Evolutionary conservation across 352 stramenopile species (phyloP), one percentile per base, ranked within the genome.

Genomic region (Globisporangium radiosum): DNA sequence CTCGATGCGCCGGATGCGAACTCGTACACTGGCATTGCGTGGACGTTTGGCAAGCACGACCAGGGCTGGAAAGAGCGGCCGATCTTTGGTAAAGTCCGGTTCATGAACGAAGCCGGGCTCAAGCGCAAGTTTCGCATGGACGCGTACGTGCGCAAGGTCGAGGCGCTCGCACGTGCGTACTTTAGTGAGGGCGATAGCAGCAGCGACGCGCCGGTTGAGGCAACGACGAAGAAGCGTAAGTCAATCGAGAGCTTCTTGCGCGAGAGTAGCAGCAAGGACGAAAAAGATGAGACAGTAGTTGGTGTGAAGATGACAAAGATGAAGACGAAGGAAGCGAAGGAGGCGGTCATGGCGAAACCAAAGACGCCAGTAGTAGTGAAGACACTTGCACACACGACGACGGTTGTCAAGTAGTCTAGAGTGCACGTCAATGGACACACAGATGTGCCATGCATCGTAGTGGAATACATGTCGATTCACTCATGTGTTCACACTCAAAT

Each of bases 11-110:
- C 89, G 4, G 96, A 99, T 68, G 91, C 97, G 14, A 99, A 99
- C 74, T 94, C 85, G 59, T 93, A 93, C 69, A 77, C 81, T 14
- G 83, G 85, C 36, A 75, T 94, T 49, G 85, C 83, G 19, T 94
- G 85, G 85, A 80, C 71, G 2, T 94, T 94, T 68, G 85, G 75
- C 14, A 98, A 99, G 54, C 97, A 99, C 70, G 97, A 99, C 70
- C 94, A 98, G 80, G 96, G 95, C 43, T 98, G 87, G 95, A 98
- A 88, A 57, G 96, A 99, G 71, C 82, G 96, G 5, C 69, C 81
- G 4, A 87, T 99, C 48, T 99, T 99, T 81, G 97, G 97, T 51
- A 99, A 99, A 73, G 98, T 99, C 61, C 85, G 97, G 53, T 99
- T 94, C 72, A 99, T 99, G 97, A 99, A 99, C 72, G 98, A 99